Evolutionary conservation across 495 filamentous ascomycete species (phyloP), one percentile per base, ranked within the genome.

Genomic region (Astrothelium macrocarpum): DNA sequence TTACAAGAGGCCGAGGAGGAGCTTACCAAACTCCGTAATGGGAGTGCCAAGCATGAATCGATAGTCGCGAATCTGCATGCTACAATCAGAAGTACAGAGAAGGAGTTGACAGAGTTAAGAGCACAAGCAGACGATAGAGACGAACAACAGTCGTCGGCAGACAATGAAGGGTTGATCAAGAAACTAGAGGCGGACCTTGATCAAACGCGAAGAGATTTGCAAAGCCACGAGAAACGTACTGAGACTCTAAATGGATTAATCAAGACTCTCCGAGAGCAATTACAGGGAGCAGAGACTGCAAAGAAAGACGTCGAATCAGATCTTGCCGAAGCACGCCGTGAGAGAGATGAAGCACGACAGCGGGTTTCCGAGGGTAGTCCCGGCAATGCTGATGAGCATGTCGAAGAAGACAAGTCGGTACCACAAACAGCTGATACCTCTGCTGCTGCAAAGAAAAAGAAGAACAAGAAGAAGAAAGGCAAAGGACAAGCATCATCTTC

Each of bases 1-100:
- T 68, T 90, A 59, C 77, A 85, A 64, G 77, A 78, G 61, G 81
- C 81, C 46, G 84, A 90, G 64, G 78, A 81, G 34, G 86, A 91
- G 70, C 80, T 91, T 32, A 80, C 28, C 0, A 64, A 65, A 23
- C 59, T 61, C 34, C 34, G 60, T 1, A 23, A 62, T 20, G 20
- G 42, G 28, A 32, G 34, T 49, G 42, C 82, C 36, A 77, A 78
- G 23, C 80, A 93, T 20, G 87, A 87, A 67, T 72, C 76, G 11
- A 83, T 89, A 61, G 74, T 89, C 20, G 80, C 81, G 28, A 80
- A 75, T 45, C 75, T 85, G 25, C 78, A 79, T 70, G 82, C 59
- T 77, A 80, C 32, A 69, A 77, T 0, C 79, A 70, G 75, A 81
- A 75, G 67, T 81, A 73, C 53, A 64, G 60, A 16, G 28, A 39